Conservation (phyloP, 208 protist genomes). For the Leishmania arabica region DNA sequence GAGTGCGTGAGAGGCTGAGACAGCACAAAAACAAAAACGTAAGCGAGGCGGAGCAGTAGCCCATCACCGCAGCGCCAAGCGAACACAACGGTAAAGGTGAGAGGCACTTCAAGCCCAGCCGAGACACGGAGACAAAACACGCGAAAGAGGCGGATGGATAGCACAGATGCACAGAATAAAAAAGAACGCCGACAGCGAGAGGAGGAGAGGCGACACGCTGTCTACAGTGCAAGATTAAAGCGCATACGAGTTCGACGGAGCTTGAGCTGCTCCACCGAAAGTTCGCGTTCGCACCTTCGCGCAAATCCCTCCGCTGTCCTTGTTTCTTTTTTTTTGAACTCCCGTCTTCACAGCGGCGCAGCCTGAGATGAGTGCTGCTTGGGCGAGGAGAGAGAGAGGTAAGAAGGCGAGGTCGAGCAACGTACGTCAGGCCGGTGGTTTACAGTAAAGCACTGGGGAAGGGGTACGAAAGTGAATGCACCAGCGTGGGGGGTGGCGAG, state of each 20-base stretch:
- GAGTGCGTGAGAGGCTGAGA: not conserved
- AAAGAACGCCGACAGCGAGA: not conserved
- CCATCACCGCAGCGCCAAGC: not conserved
- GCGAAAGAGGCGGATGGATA: not conserved
- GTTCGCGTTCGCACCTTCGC: not conserved
- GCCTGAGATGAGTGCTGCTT: not conserved
- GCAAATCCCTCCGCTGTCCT: not conserved
- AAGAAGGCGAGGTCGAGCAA: not conserved
- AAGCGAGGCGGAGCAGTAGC: not conserved
- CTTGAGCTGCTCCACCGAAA: not conserved
- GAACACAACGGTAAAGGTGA: not conserved
- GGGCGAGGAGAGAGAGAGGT: not conserved
- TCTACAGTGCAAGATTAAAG: not conserved
- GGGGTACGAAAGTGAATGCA: not conserved
- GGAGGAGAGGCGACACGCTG: not conserved
- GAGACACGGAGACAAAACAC: not conserved
- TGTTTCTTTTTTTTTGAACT: not conserved
- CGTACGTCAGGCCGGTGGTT: not conserved
- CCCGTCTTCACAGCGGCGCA: not conserved
- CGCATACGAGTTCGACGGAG: not conserved
- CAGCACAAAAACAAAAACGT: not conserved
- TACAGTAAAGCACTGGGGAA: not conserved
- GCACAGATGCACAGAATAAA: not conserved
- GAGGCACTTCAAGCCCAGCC: not conserved
- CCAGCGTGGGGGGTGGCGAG: not conserved